phyloP scores from a whole-genome alignment of 1,139 yeast genomes.

The Lodderomyces elongisporus region DNA sequence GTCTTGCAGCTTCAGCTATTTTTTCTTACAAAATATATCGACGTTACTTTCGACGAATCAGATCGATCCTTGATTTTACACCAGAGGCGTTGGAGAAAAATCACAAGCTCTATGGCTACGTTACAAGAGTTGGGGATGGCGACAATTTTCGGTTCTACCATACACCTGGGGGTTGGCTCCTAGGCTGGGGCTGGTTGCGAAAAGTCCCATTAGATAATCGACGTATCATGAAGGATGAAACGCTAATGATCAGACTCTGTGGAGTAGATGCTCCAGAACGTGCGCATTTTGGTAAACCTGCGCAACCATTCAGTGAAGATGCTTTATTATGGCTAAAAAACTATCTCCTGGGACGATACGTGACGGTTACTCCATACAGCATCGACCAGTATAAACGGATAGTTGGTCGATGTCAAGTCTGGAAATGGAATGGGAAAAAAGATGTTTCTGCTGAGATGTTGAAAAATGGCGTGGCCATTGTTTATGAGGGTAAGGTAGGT shows the following conservation, averaged over 20 bases:
- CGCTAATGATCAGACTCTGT: slow-evolving; percentile 68
- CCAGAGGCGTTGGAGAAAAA: slow-evolving; percentile 32
- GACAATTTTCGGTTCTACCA: slow-evolving; percentile 91
- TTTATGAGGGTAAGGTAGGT: slow-evolving; percentile 75
- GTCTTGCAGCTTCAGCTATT: slow-evolving; percentile 29
- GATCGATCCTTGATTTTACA: slow-evolving; percentile 36
- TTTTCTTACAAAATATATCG: slow-evolving; percentile 29
- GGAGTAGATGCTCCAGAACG: slow-evolving; percentile 99
- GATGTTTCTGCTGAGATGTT: slow-evolving; percentile 90
- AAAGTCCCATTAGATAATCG: slow-evolving; percentile 37
- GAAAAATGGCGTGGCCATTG: slow-evolving; percentile 74
- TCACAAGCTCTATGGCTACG: slow-evolving; percentile 60
- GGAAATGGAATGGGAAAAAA: slow-evolving; percentile 68
- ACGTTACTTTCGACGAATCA: slow-evolving; percentile 31
- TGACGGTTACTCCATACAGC: slow-evolving; percentile 71
- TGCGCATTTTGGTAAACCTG: slow-evolving; percentile 90
- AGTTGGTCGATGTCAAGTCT: slow-evolving; percentile 73
- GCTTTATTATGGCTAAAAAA: slow-evolving; percentile 71
- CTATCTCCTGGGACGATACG: slow-evolving; percentile 59
- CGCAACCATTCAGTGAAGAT: slow-evolving; percentile 85
- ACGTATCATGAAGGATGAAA: slow-evolving; percentile 48
- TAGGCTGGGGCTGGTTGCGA: slow-evolving; percentile 95
- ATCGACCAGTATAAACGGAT: slow-evolving; percentile 87
- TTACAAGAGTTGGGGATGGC: slow-evolving; percentile 93
- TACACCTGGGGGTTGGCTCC: slow-evolving; percentile 82